These are phyloP conservation scores for Ustilaginoidea virens DNA, from an alignment of 2,329 filamentous ascomycete species.

Conservation along the genomic window DNA sequence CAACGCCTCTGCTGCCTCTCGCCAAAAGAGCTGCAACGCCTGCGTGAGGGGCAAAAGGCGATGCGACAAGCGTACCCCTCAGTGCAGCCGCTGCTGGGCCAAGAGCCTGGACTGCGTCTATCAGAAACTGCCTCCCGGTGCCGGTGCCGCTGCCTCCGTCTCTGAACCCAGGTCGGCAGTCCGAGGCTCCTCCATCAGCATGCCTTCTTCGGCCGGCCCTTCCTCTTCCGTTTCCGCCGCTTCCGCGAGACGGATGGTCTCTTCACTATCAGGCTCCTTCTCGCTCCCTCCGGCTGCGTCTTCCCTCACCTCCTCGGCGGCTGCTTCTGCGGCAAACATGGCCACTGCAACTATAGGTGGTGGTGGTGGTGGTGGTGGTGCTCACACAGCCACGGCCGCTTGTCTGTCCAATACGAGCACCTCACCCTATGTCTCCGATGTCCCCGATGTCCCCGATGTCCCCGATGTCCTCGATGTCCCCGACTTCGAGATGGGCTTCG, in stretches of 20 bases:
- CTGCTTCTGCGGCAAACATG: background rate
- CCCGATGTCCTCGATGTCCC: constrained; percentile 9
- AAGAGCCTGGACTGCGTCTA: constrained; percentile 28
- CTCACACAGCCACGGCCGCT: background rate
- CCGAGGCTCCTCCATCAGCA: constrained; percentile 1
- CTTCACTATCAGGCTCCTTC: background rate
- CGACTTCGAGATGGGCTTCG: constrained; percentile 22
- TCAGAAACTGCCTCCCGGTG: constrained; percentile 17
- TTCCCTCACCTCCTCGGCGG: background rate
- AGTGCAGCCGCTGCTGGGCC: constrained; percentile 26
- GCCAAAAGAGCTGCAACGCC: constrained; percentile 33
- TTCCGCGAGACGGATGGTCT: constrained; percentile 4
- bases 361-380: too few relatives aligned
- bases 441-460: too few relatives aligned
- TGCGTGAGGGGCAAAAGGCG: constrained; percentile 31
- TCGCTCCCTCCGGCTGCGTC: background rate
- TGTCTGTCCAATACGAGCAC: constrained; percentile 2
- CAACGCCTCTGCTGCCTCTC: constrained; percentile 22
- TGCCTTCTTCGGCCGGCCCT: constrained; percentile 1
- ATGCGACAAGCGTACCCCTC: constrained; percentile 28
- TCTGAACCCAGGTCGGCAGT: constrained; percentile 1
- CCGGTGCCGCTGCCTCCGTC: constrained; percentile 1
- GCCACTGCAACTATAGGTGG: too few relatives aligned
- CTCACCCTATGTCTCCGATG: too few relatives aligned
- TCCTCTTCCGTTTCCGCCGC: constrained; percentile 8